phyloP scores from a whole-genome alignment of 768 basidiomycete species.

The Sarcomyxa edulis region DNA sequence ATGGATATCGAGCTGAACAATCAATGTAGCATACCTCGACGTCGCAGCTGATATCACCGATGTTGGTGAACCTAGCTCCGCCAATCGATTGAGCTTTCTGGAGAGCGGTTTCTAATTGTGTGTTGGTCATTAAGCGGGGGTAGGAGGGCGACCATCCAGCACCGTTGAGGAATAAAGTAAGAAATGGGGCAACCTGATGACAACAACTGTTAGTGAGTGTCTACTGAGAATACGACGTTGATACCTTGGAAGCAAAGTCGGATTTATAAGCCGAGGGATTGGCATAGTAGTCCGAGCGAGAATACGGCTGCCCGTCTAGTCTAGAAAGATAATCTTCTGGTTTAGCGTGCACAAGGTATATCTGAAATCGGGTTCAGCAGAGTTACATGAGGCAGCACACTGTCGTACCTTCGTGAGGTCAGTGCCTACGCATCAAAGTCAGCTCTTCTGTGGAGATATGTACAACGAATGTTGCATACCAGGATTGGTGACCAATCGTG shows the following conservation, averaged over 20 bases:
- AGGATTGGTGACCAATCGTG: slow-evolving; percentile 44
- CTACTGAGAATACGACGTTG: slow-evolving; percentile 5
- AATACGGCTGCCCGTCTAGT: slow-evolving; percentile 50
- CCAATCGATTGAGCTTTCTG: slow-evolving; percentile 43
- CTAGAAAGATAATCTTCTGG: slow-evolving; percentile 66
- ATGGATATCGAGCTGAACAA: background rate
- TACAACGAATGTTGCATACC: too few relatives aligned
- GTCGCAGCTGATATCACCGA: slow-evolving; percentile 91
- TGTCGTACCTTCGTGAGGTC: too few relatives aligned
- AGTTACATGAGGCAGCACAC: too few relatives aligned
- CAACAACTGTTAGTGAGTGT: background rate
- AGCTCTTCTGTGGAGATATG: too few relatives aligned
- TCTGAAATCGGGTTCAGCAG: slow-evolving; percentile 28
- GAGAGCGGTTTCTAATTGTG: slow-evolving; percentile 50
- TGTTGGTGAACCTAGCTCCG: slow-evolving; percentile 55
- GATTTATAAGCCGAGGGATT: slow-evolving; percentile 62
- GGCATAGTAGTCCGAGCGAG: slow-evolving; percentile 68
- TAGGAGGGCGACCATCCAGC: slow-evolving; percentile 77
- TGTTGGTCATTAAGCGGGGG: slow-evolving; percentile 74
- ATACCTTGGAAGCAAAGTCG: slow-evolving; percentile 62
- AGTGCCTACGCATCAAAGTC: too few relatives aligned
- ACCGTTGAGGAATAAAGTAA: slow-evolving; percentile 83
- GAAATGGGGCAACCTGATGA: slow-evolving; percentile 75
- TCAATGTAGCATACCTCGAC: slow-evolving; percentile 45
- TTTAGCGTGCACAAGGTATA: slow-evolving; percentile 71